Conservation (phyloP, 2,329 filamentous ascomycete species). For the Huntiella savannae region DNA sequence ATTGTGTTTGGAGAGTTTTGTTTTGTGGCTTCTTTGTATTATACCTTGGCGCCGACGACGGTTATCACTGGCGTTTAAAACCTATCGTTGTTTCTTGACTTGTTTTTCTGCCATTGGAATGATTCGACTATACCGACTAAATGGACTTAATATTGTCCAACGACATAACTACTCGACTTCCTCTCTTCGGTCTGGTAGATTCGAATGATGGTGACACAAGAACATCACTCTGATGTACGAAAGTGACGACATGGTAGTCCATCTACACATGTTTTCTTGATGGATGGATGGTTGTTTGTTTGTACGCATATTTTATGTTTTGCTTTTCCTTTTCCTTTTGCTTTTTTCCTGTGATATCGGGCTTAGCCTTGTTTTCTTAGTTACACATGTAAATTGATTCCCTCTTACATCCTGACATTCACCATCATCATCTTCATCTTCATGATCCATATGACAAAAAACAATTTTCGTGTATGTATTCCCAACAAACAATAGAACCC, state of each 20-base stretch:
- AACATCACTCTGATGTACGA: too few relatives aligned
- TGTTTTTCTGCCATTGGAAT: too few relatives aligned
- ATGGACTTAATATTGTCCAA: too few relatives aligned
- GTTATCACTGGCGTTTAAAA: not conserved
- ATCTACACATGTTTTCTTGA: too few relatives aligned
- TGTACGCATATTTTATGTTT: conserved; percentile 1
- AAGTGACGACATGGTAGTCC: too few relatives aligned
- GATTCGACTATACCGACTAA: too few relatives aligned
- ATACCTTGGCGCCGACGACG: not conserved
- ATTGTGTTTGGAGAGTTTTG: not conserved
- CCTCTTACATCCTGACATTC: not conserved
- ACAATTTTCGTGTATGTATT: not conserved
- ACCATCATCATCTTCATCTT: not conserved
- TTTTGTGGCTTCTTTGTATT: not conserved
- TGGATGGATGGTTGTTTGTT: not conserved
- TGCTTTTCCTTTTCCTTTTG: not conserved
- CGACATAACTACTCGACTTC: too few relatives aligned
- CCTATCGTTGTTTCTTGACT: too few relatives aligned
- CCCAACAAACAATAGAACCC: not conserved
- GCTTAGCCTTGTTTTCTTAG: not conserved
- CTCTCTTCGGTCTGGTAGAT: too few relatives aligned
- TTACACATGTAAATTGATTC: not conserved
- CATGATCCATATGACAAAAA: not conserved
- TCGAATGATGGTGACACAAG: too few relatives aligned
- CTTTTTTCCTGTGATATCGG: not conserved